These are phyloP conservation scores for Vicia villosa DNA, from an alignment of 306 rosid species.

Conservation along the genomic window DNA sequence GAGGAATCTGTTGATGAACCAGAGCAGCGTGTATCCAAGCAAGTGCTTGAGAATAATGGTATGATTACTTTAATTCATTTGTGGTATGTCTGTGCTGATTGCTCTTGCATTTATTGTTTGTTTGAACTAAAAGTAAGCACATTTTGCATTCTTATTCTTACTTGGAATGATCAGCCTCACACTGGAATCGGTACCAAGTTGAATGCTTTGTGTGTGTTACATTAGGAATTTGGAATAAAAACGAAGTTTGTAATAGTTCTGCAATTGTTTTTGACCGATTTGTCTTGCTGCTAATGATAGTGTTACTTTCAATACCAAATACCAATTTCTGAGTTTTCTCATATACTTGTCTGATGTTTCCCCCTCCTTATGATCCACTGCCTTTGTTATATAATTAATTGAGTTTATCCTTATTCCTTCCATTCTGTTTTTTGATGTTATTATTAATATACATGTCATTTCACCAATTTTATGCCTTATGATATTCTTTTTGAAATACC, in stretches of 20 bases:
- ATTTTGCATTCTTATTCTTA: not conserved
- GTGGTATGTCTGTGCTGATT: not conserved
- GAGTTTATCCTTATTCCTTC: constrained; percentile 10
- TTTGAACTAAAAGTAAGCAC: constrained; percentile 16
- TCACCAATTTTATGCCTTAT: not conserved
- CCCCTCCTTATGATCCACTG: not conserved
- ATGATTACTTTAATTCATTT: constrained; percentile 57
- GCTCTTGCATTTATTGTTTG: constrained; percentile 23
- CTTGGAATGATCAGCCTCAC: constrained; percentile 4
- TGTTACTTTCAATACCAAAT: constrained; percentile 10
- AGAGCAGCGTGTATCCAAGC: constrained; percentile 65
- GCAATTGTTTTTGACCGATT: constrained; percentile 6
- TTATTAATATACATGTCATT: not conserved
- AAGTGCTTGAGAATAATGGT: constrained; percentile 76
- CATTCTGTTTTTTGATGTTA: constrained; percentile 9
- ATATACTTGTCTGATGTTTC: not conserved
- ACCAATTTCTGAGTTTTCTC: not conserved
- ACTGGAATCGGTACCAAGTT: not conserved
- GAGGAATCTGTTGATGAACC: constrained; percentile 65
- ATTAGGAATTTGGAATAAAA: constrained; percentile 2
- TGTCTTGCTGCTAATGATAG: not conserved
- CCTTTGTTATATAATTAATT: not conserved
- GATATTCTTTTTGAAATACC: constrained; percentile 12
- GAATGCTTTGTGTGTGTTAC: constrained; percentile 1
- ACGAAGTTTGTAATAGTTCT: not conserved